Percentiles rank a stretch among this genome's conserved stretches.
Conservation (phyloP, 108 stramenopile genomes). For the Chaetoceros muelleri region DNA sequence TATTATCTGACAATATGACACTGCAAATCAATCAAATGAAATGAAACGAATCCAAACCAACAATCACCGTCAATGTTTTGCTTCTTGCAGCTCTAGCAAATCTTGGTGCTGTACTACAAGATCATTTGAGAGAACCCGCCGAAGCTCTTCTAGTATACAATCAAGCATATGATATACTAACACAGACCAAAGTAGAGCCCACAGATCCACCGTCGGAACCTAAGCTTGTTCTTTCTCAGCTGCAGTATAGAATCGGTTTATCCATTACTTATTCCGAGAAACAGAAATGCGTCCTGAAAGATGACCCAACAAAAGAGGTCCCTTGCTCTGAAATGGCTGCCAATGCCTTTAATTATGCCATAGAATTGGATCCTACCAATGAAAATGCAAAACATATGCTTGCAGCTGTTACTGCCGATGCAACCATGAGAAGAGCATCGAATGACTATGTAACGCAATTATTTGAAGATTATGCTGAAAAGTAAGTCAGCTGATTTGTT, state of each 20-base stretch:
- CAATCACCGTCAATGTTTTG: too few species aligned
- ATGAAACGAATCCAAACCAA: too few species aligned
- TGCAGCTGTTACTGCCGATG: slow-evolving; percentile 64
- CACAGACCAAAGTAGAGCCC: slow-evolving; percentile 19
- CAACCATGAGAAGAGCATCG: slow-evolving; percentile 62
- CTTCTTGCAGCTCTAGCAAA: slow-evolving; percentile 50
- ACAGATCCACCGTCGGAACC: slow-evolving; percentile 56
- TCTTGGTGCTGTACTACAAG: slow-evolving; percentile 44
- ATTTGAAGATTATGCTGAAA: slow-evolving; percentile 62
- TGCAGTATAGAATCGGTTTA: slow-evolving; percentile 63
- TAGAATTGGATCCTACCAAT: slow-evolving; percentile 34
- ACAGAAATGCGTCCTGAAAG: slow-evolving; percentile 28
- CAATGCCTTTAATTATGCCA: slow-evolving; percentile 42
- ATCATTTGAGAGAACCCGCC: slow-evolving; percentile 30
- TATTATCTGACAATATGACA: too few species aligned
- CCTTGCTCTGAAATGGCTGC: slow-evolving; percentile 49
- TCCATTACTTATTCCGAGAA: slow-evolving; percentile 30
- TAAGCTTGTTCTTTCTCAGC: slow-evolving; percentile 38
- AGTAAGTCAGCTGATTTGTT: slow-evolving; percentile 21
- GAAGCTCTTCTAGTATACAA: slow-evolving; percentile 59
- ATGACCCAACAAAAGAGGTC: slow-evolving; percentile 24
- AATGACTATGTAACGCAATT: slow-evolving; percentile 41
- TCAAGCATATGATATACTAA: slow-evolving; percentile 52
- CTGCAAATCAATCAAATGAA: too few species aligned
- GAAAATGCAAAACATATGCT: slow-evolving; percentile 63